Percentiles rank a stretch among this genome's conserved stretches.
phyloP scores from a whole-genome alignment of 2,329 filamentous ascomycete species.

The Fusarium graminum region DNA sequence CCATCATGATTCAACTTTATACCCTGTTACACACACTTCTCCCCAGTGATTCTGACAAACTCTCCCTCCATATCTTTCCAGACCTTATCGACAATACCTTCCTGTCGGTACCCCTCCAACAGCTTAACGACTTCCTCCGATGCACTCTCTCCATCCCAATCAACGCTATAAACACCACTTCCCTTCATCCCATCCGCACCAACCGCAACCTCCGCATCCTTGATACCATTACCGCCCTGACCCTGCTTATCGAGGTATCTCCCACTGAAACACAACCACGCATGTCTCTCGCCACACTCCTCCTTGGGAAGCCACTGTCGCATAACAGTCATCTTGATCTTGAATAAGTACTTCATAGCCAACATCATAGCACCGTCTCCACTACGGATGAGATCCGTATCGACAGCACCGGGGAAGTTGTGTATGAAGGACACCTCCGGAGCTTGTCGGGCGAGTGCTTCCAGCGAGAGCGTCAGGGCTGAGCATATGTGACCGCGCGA shows the following conservation, averaged over 20 bases:
- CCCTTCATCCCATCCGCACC: conserved; percentile 41
- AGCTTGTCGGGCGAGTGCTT: conserved; percentile 41
- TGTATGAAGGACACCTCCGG: conserved; percentile 50
- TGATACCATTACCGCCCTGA: neutral
- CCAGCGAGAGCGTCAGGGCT: conserved; percentile 45
- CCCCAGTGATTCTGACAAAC: conserved; percentile 40
- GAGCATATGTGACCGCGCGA: conserved; percentile 45
- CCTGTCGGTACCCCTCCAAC: conserved; percentile 32
- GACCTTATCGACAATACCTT: conserved; percentile 39
- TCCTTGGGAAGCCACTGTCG: conserved; percentile 35
- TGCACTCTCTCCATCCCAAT: conserved; percentile 43
- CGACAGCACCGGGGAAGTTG: conserved; percentile 49
- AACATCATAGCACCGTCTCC: conserved; percentile 40
- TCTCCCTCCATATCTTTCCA: conserved; percentile 45
- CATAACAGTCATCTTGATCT: conserved; percentile 8
- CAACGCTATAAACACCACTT: conserved; percentile 46
- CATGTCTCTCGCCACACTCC: conserved; percentile 47
- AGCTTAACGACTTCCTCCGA: conserved; percentile 28
- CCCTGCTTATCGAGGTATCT: conserved; percentile 33
- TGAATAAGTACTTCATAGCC: conserved; percentile 33
- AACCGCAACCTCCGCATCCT: conserved; percentile 13
- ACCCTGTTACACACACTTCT: neutral
- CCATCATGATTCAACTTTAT: accelerated
- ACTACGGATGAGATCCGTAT: conserved; percentile 45
- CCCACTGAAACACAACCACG: conserved; percentile 42